Evolutionary conservation across 208 protist species (phyloP), one percentile per base, ranked within the genome.

Genomic region (Trypanosoma congolense): DNA sequence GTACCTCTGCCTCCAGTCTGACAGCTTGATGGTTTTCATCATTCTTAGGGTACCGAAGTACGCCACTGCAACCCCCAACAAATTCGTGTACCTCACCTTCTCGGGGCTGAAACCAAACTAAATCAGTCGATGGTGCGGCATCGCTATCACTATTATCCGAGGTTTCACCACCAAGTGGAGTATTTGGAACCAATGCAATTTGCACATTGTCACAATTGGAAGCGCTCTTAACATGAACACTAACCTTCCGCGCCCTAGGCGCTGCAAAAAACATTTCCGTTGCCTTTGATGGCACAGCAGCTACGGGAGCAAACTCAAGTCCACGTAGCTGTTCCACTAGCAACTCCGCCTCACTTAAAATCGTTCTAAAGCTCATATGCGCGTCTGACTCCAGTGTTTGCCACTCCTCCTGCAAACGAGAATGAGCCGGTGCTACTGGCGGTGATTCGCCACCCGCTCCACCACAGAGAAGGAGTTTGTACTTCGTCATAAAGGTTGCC

Each of bases 1-100:
- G 31, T 5, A 86, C 47, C 29, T 82, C 79, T 1, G 67, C 75
- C 16, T 64, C 33, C 14, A 82, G 55, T 14, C 51, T 35, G 24
- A 56, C 25, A 10, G 41, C 21, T 12, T 38, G 5, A 21, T 56
- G 29, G 40, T 49, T 52, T 10, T 64, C 53, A 4, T 56, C 5
- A 41, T 30, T 33, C 26, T 46, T 28, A 6, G 14, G 31, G 38
- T 59, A 62, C 43, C 40, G 61, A 44, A 63, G 18, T 8, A 61
- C 31, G 28, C 29, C 36, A 40, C 52, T 42, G 24, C 57, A 64
- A 33, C 51, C 47, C n/a, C 35, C 67, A 42, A 28, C 29, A 25
- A 63, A 12, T 36, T 62, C 48, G 44, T 56, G 55, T 31, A 40
- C 61, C 14, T 47, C 58, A 33, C 53, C 68, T n/a, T 70, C 68